Conservation (phyloP, 1,284 basidiomycete species). For the Trametes polyzona region DNA sequence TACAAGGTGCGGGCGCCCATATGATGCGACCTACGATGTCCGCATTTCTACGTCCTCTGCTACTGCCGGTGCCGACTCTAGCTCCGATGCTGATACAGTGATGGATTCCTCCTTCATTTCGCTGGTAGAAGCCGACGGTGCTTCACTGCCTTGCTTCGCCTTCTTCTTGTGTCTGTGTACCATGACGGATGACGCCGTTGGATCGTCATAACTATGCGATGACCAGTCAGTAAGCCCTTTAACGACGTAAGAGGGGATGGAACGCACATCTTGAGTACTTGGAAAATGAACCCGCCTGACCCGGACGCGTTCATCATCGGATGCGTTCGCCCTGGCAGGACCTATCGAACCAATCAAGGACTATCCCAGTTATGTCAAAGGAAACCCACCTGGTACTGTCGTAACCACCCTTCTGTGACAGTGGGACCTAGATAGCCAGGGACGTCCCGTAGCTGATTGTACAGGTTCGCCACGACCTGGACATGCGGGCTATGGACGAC, state of each 20-base stretch:
- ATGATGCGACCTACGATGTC: slow-evolving; percentile 11
- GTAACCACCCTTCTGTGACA: slow-evolving; percentile 88
- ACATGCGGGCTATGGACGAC: slow-evolving; percentile 86
- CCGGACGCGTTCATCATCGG: slow-evolving; percentile 93
- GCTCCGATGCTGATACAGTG: neutral
- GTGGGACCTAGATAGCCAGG: slow-evolving; percentile 79
- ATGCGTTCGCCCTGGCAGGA: slow-evolving; percentile 94
- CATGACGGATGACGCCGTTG: slow-evolving; percentile 56
- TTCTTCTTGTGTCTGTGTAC: slow-evolving; percentile 40
- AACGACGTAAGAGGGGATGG: no score
- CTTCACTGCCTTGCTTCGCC: slow-evolving; percentile 27
- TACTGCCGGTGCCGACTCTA: neutral
- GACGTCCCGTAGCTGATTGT: slow-evolving; percentile 69
- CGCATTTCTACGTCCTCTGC: slow-evolving; percentile 21
- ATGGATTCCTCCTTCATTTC: neutral
- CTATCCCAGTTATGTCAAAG: neutral
- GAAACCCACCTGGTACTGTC: slow-evolving; percentile 78
- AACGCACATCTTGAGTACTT: slow-evolving; percentile 83
- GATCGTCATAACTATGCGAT: slow-evolving; percentile 66
- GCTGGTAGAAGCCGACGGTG: neutral
- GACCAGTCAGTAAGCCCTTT: neutral
- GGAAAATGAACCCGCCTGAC: slow-evolving; percentile 87
- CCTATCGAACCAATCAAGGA: slow-evolving; percentile 39
- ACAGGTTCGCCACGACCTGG: slow-evolving; percentile 81
- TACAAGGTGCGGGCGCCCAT: neutral